phyloP scores from a whole-genome alignment of 768 basidiomycete genomes.

The Mycena vitilis region DNA sequence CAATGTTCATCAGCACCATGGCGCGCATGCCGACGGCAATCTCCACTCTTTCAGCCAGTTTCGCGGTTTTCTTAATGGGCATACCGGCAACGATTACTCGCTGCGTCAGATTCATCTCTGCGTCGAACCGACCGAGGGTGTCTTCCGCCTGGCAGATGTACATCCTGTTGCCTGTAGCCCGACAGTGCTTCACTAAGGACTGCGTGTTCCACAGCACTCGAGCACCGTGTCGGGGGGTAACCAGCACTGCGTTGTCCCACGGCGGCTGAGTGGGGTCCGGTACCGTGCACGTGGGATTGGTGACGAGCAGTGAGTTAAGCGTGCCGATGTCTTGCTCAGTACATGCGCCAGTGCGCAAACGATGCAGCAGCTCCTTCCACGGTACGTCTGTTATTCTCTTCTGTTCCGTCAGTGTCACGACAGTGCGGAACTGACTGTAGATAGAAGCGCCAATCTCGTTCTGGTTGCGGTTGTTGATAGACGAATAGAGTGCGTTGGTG shows the following conservation, averaged over 20 bases:
- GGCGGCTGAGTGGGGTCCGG: slow-evolving; percentile 41
- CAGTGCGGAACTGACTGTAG: slow-evolving; percentile 45
- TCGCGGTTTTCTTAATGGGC: background rate
- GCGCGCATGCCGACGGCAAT: slow-evolving; percentile 47
- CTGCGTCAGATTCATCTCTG: slow-evolving; percentile 17
- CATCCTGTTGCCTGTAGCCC: slow-evolving; percentile 26
- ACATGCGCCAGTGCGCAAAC: slow-evolving; percentile 44
- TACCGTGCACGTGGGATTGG: slow-evolving; percentile 21
- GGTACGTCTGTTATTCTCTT: slow-evolving; percentile 43
- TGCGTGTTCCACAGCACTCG: slow-evolving; percentile 50
- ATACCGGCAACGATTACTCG: background rate
- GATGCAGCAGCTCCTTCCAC: slow-evolving; percentile 47
- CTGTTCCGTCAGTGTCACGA: slow-evolving; percentile 52
- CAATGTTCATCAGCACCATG: slow-evolving; percentile 41
- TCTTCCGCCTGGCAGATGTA: slow-evolving; percentile 48
- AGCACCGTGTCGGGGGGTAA: slow-evolving; percentile 52
- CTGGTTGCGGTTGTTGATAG: slow-evolving; percentile 6
- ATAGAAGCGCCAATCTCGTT: slow-evolving; percentile 38
- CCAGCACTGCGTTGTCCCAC: slow-evolving; percentile 49
- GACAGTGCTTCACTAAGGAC: slow-evolving; percentile 38
- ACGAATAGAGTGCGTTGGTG: slow-evolving; percentile 38
- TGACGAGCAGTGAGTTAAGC: slow-evolving; percentile 40
- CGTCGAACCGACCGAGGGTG: slow-evolving; percentile 23
- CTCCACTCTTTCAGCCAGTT: slow-evolving; percentile 37
- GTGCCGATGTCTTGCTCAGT: slow-evolving; percentile 42